phyloP scores from a whole-genome alignment of 2,329 filamentous ascomycete genomes.

The Xylariomycetidae sp. region DNA sequence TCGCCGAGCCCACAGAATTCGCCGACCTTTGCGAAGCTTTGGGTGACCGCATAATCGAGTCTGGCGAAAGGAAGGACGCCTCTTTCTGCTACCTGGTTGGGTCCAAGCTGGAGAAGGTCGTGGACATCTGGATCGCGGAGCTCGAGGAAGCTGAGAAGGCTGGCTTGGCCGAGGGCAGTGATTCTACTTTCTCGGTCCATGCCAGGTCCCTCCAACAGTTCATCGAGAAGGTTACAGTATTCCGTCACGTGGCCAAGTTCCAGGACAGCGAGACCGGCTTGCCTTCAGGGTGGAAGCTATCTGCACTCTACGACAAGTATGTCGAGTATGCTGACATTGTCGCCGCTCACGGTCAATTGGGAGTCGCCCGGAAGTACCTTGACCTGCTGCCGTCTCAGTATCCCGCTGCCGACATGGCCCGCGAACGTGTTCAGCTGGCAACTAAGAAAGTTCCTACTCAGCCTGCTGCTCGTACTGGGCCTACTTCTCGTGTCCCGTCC shows the following conservation, averaged over 20 bases:
- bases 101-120: slow-evolving; percentile 95
- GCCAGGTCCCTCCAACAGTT: slow-evolving; percentile 84
- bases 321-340: slow-evolving; percentile 95
- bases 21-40: slow-evolving; percentile 91
- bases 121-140: slow-evolving; percentile 88
- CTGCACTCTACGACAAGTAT: slow-evolving; percentile 86
- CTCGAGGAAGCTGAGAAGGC: slow-evolving; percentile 77
- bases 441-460: slow-evolving; percentile 52
- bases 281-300: slow-evolving; percentile 80
- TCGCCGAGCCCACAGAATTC: slow-evolving; percentile 85
- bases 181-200: slow-evolving; percentile 87
- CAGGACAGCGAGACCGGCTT: slow-evolving; percentile 68
- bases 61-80: slow-evolving; percentile 76
- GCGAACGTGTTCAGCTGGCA: slow-evolving; percentile 78
- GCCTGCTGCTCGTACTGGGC: slow-evolving; percentile 22
- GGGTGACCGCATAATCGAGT: slow-evolving; percentile 81
- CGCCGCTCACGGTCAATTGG: slow-evolving; percentile 80
- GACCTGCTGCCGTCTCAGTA: slow-evolving; percentile 79
- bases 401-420: slow-evolving; percentile 78
- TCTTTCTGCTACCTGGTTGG: slow-evolving; percentile 95
- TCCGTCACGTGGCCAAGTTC: slow-evolving; percentile 91
- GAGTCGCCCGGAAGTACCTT: slow-evolving; percentile 85
- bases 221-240: slow-evolving; percentile 97
- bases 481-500: slow-evolving; percentile 22
- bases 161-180: slow-evolving; percentile 62